phyloP scores from a whole-genome alignment of 2,329 filamentous ascomycete genomes.

The Aspergillus fumigatiaffinis region DNA sequence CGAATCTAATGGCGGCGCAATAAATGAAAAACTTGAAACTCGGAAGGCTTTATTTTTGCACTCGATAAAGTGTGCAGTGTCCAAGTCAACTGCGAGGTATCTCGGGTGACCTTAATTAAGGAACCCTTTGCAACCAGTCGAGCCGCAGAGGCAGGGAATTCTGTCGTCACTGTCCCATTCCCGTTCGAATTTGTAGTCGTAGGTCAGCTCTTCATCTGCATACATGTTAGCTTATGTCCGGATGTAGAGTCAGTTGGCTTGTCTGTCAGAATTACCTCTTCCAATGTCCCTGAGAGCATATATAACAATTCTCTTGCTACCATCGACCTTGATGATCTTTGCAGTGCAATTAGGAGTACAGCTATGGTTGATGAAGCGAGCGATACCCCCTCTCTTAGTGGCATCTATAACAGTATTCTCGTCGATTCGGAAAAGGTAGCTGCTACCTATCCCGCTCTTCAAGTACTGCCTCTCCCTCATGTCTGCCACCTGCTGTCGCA shows the following conservation, averaged over 20 bases:
- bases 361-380: constrained; percentile 95
- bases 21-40: not conserved
- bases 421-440: constrained; percentile 96
- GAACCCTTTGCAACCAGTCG: constrained; percentile 95
- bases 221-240: constrained; percentile 7
- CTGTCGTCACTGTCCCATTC: constrained; percentile 92
- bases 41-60: not conserved
- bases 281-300: constrained; percentile 94
- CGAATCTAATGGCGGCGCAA: not conserved
- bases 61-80: not conserved
- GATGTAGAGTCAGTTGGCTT: not conserved
- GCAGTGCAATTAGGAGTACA: constrained; percentile 98
- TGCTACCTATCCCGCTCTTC: constrained; percentile 94
- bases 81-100: not conserved
- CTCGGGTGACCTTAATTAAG: constrained; percentile 65
- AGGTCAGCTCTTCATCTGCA: constrained; percentile 94
- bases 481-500: constrained; percentile 95
- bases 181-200: constrained; percentile 99
- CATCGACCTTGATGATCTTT: constrained; percentile 98
- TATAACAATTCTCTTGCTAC: constrained; percentile 97
- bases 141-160: constrained; percentile 95
- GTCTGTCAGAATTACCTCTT: constrained; percentile 67
- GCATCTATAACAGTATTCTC: constrained; percentile 97
- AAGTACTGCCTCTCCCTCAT: constrained; percentile 88
- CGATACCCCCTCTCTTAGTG: constrained; percentile 97